phyloP scores from a whole-genome alignment of 805 yeast genomes.

The Candida schatavii region DNA sequence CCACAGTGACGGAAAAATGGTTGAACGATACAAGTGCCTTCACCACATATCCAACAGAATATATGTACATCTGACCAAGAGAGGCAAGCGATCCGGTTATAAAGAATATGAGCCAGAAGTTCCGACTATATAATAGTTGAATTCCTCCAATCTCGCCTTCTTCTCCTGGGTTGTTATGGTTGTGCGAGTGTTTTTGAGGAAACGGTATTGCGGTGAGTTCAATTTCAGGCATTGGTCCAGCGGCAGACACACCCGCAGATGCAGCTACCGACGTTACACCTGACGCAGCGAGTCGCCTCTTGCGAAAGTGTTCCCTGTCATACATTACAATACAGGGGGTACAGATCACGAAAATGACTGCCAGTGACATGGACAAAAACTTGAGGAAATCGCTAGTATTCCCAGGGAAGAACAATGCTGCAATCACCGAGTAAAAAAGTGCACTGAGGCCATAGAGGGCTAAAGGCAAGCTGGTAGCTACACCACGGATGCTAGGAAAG shows the following conservation, averaged over 20 bases:
- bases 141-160: conserved; percentile 13
- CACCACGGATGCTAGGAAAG: conserved; percentile 65
- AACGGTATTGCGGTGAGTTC: conserved; percentile 7
- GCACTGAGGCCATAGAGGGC: conserved; percentile 77
- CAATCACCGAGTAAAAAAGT: conserved; percentile 57
- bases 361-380: conserved; percentile 41
- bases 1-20: conserved; percentile 6
- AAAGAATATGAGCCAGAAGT: conserved; percentile 39
- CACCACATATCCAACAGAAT: conserved; percentile 46
- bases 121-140: conserved; percentile 18
- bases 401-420: conserved; percentile 51
- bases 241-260: not conserved
- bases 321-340: conserved; percentile 45
- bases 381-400: conserved; percentile 55
- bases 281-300: conserved; percentile 10
- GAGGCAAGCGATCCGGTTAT: conserved; percentile 40
- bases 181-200: not conserved
- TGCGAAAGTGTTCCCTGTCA: conserved; percentile 29
- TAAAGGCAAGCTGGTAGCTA: conserved; percentile 73
- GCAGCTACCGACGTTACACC: too few relatives aligned
- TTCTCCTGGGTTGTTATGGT: not conserved
- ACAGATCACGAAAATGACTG: conserved; percentile 41
- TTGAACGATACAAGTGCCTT: conserved; percentile 29
- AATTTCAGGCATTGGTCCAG: conserved; percentile 5
- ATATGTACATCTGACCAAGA: conserved; percentile 46